These are phyloP conservation scores for Hippophae tibetana DNA, from an alignment of 306 rosid species.

Conservation along the genomic window DNA sequence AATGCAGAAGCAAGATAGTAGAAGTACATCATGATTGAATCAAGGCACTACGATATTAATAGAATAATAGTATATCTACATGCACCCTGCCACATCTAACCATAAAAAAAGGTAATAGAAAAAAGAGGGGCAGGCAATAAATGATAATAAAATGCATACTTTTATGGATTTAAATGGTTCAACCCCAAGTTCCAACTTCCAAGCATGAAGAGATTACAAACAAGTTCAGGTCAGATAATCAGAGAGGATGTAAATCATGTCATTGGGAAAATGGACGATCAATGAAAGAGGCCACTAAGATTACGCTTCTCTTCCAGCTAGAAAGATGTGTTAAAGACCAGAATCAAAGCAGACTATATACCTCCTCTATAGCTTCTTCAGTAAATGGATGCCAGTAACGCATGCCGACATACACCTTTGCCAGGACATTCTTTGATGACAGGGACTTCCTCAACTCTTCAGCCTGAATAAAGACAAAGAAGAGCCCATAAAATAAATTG, in stretches of 20 bases:
- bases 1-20: too few relatives aligned
- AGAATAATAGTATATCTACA: too few relatives aligned
- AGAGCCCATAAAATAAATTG: neutral
- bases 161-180: too few relatives aligned
- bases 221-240: neutral
- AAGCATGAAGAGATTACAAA: neutral
- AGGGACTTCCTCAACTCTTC: slow-evolving; percentile 65
- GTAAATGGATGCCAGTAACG: slow-evolving; percentile 98
- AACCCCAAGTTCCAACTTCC: too few relatives aligned
- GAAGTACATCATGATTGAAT: too few relatives aligned
- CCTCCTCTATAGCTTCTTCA: slow-evolving; percentile 84
- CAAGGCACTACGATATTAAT: too few relatives aligned
- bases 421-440: slow-evolving; percentile 59
- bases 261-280: neutral
- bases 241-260: too few relatives aligned
- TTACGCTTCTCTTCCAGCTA: neutral
- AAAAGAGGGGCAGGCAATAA: too few relatives aligned
- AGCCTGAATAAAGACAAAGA: slow-evolving; percentile 31
- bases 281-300: neutral
- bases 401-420: slow-evolving; percentile 87
- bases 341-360: slow-evolving; percentile 16
- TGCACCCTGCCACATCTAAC: too few relatives aligned
- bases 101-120: too few relatives aligned
- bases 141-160: too few relatives aligned
- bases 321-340: neutral